phyloP scores from a whole-genome alignment of 1,139 yeast species.

The Eremothecium cymbalariae region DNA sequence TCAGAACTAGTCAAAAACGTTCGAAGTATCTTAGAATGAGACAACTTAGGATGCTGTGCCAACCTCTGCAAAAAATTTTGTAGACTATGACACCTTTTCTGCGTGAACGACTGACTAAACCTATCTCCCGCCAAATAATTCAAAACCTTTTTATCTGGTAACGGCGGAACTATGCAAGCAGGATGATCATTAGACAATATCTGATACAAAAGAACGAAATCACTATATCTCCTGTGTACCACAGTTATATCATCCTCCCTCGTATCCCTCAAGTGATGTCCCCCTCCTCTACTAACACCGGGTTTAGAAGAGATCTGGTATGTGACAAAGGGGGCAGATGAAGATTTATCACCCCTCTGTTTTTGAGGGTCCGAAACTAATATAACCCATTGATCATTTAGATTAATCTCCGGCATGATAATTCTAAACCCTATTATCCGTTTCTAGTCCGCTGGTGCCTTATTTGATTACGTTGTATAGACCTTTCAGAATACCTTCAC shows the following conservation, averaged over 20 bases:
- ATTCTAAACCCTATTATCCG: too few species aligned
- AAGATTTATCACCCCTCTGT: slow-evolving; percentile 69
- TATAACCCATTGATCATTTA: slow-evolving; percentile 11
- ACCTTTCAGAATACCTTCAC: too few species aligned
- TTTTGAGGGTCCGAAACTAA: slow-evolving; percentile 66
- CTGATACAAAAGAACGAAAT: slow-evolving; percentile 70
- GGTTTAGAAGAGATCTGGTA: slow-evolving; percentile 62
- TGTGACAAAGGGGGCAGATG: slow-evolving; percentile 54
- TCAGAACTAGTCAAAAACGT: slow-evolving; percentile 73
- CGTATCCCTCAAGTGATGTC: slow-evolving; percentile 8
- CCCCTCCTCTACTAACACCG: slow-evolving; percentile 16
- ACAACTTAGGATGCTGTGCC: slow-evolving; percentile 62
- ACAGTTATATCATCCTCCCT: slow-evolving; percentile 40
- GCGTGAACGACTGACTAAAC: slow-evolving; percentile 70
- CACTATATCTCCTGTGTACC: slow-evolving; percentile 74
- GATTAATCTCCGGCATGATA: not conserved
- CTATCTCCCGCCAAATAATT: slow-evolving; percentile 95
- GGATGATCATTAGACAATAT: slow-evolving; percentile 73
- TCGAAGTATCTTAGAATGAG: slow-evolving; percentile 62
- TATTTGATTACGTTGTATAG: too few species aligned
- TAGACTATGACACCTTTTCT: slow-evolving; percentile 75
- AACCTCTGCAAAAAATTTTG: slow-evolving; percentile 68
- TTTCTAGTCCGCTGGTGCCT: too few species aligned
- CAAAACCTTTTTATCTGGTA: slow-evolving; percentile 85
- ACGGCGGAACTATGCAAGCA: slow-evolving; percentile 80